Conservation (phyloP, 2,329 filamentous ascomycete genomes). For the Alternaria postmessia region DNA sequence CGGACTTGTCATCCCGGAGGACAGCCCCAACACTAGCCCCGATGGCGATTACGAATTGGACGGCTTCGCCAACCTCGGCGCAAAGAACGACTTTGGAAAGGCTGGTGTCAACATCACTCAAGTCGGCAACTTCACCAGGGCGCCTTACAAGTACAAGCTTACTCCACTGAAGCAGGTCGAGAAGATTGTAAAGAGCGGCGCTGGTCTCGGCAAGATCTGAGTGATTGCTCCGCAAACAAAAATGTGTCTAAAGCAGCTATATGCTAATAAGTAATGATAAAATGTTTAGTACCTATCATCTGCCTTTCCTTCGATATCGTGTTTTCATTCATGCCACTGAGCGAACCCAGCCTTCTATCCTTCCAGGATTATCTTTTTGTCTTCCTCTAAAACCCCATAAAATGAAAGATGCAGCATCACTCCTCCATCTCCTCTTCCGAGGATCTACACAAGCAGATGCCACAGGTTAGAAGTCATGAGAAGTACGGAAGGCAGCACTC, state of each 20-base stretch:
- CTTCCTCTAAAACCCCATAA: too few species aligned
- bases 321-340: not conserved
- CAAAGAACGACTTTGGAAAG: constrained; percentile 60
- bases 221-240: not conserved
- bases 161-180: constrained; percentile 57
- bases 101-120: constrained; percentile 62
- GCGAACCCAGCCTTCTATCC: not conserved
- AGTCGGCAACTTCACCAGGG: constrained; percentile 59
- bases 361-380: too few species aligned
- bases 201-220: constrained; percentile 56
- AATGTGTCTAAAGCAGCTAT: not conserved
- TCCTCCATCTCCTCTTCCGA: too few species aligned
- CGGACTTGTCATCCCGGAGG: constrained; percentile 63
- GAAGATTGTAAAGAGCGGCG: constrained; percentile 54
- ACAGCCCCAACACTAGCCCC: constrained; percentile 62
- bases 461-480: too few species aligned
- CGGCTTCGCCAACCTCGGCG: constrained; percentile 63
- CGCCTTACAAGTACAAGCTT: constrained; percentile 59
- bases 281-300: not conserved
- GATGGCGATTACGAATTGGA: constrained; percentile 64
- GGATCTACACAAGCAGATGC: too few species aligned
- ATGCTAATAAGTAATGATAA: not conserved
- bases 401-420: too few species aligned
- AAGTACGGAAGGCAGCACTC: too few species aligned
- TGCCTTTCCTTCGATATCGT: not conserved